Conservation (phyloP, 352 stramenopile genomes). For the Phytopythium litorale region DNA sequence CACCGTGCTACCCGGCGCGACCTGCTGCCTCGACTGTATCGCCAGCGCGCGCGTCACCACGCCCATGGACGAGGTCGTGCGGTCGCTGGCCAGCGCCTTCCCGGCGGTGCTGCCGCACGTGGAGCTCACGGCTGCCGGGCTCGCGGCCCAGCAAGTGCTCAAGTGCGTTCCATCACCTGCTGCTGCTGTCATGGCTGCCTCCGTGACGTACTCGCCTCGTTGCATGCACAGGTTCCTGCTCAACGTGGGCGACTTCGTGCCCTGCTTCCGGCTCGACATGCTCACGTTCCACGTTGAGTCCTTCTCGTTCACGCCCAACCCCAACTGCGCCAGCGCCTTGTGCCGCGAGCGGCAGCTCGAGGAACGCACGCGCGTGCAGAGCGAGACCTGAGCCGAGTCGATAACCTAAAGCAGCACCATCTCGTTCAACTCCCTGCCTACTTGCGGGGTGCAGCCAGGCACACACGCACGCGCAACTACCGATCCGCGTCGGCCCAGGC, state of each 20-base stretch:
- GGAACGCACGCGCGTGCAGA: constrained; percentile 8
- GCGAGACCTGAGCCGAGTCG: not conserved
- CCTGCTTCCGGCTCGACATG: constrained; percentile 32
- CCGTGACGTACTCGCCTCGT: not conserved
- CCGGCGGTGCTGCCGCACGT: constrained; percentile 33
- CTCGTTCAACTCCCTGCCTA: not conserved
- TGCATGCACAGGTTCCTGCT: constrained; percentile 24
- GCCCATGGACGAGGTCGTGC: constrained; percentile 23
- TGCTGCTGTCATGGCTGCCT: not conserved
- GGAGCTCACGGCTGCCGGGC: constrained; percentile 26
- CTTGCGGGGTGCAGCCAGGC: not conserved
- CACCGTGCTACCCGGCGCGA: constrained; percentile 30
- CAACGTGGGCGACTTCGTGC: constrained; percentile 33
- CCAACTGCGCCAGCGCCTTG: constrained; percentile 14
- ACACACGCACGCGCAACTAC: not conserved
- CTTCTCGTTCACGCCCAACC: constrained; percentile 26
- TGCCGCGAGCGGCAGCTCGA: constrained; percentile 33
- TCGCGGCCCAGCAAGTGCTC: constrained; percentile 25
- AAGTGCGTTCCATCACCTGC: constrained; percentile 20
- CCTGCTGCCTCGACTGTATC: constrained; percentile 39
- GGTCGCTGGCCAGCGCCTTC: constrained; percentile 30
- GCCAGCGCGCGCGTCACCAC: constrained; percentile 3
- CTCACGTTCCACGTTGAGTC: constrained; percentile 35
- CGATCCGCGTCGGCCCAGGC: no score
- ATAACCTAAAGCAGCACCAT: not conserved